Percentiles rank a stretch among this genome's conserved stretches.
Evolutionary conservation across 257 asterid species (phyloP).

Genomic region (Coffea eugenioides): DNA sequence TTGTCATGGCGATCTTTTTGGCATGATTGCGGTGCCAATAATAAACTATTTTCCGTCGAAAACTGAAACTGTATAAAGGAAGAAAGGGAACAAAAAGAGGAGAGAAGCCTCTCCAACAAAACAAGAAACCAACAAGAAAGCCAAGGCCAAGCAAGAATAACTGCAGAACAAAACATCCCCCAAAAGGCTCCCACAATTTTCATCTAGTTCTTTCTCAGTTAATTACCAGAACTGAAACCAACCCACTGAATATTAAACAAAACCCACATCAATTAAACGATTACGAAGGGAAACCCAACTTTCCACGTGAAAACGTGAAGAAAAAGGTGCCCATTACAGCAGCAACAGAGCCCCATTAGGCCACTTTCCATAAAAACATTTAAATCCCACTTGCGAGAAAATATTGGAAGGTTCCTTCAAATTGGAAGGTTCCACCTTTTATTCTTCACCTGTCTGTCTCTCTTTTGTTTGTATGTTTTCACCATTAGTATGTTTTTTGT

Average conservation of each 20-base stretch:
- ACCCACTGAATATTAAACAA: neutral
- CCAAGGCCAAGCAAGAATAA: neutral
- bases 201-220: neutral
- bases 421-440: slow-evolving; percentile 18
- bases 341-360: neutral
- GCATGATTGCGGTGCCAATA: too few relatives aligned
- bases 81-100: neutral
- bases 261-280: neutral
- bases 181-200: neutral
- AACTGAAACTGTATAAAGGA: too few relatives aligned
- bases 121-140: neutral
- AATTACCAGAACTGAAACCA: slow-evolving; percentile 7
- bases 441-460: slow-evolving; percentile 10
- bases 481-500: neutral
- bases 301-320: neutral
- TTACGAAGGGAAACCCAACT: neutral
- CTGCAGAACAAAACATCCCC: neutral
- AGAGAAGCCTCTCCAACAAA: neutral
- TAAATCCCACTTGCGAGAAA: slow-evolving; percentile 9
- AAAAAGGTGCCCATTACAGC: neutral
- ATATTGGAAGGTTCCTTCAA: slow-evolving; percentile 14
- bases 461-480: neutral
- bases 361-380: neutral
- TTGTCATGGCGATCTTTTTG: too few relatives aligned
- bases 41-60: too few relatives aligned